A percentile compares a stretch with the other conserved stretches of the same genome.
Conservation (phyloP, 129 eudicot genomes). For the Saussurea involucrata region DNA sequence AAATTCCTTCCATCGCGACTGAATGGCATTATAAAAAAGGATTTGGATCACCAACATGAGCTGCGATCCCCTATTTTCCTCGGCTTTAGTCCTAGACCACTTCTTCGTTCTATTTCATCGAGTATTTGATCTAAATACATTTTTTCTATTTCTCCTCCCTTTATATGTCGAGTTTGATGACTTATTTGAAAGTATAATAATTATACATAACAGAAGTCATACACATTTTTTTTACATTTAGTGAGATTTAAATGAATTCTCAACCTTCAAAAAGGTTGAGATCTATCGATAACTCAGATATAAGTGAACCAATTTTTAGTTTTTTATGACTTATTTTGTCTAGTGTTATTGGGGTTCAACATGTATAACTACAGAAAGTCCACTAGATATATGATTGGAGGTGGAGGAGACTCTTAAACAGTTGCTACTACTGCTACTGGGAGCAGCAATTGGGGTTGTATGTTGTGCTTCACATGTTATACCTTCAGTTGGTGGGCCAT, state of each 20-base stretch:
- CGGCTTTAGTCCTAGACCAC: neutral
- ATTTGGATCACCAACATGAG: neutral
- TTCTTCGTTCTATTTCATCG: neutral
- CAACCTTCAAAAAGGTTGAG: neutral
- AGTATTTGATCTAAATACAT: neutral
- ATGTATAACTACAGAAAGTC: conserved; percentile 13
- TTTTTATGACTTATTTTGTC: too few relatives aligned
- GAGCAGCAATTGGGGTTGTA: neutral
- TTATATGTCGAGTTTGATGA: too few relatives aligned
- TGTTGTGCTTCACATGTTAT: neutral
- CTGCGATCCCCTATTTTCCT: neutral
- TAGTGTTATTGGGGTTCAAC: conserved; percentile 4
- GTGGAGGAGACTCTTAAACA: conserved; percentile 17
- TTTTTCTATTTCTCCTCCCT: too few relatives aligned
- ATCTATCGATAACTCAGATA: neutral
- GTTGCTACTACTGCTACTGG: neutral
- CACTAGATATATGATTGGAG: conserved; percentile 10
- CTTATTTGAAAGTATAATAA: neutral
- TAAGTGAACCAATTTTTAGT: neutral
- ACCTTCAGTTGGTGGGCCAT: neutral
- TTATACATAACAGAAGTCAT: neutral
- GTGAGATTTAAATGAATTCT: neutral
- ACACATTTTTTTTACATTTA: neutral
- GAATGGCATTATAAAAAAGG: neutral
- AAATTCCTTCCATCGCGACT: neutral